These are phyloP conservation scores for Juncus inflexus DNA, from an alignment of 176 grass and related monocot genomes.

Conservation along the genomic window DNA sequence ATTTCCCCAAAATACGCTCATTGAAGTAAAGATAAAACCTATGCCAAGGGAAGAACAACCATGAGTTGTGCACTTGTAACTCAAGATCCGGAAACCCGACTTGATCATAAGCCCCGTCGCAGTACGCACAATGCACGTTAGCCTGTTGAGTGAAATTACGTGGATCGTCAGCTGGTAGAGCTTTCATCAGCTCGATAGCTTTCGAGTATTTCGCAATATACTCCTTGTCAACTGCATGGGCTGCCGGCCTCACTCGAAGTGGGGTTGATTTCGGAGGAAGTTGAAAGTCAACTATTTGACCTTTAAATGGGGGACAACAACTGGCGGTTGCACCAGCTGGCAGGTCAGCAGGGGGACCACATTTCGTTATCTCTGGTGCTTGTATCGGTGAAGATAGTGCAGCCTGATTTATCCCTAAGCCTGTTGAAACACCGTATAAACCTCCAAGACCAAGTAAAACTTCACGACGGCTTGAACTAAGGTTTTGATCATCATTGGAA, in stretches of 20 bases:
- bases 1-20: slow-evolving; percentile 64
- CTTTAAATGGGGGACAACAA: slow-evolving; percentile 47
- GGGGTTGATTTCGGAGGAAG: slow-evolving; percentile 25
- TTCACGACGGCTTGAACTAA: slow-evolving; percentile 41
- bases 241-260: slow-evolving; percentile 60
- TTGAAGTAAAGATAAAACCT: slow-evolving; percentile 61
- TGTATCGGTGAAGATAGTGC: slow-evolving; percentile 49
- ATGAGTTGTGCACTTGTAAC: slow-evolving; percentile 49
- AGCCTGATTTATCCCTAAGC: neutral
- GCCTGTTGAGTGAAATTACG: slow-evolving; percentile 75
- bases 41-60: slow-evolving; percentile 87
- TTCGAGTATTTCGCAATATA: slow-evolving; percentile 50
- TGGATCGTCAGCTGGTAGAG: slow-evolving; percentile 57
- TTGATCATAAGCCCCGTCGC: slow-evolving; percentile 50
- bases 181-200: slow-evolving; percentile 59
- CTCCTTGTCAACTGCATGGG: slow-evolving; percentile 40
- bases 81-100: slow-evolving; percentile 44
- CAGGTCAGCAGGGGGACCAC: slow-evolving; percentile 32
- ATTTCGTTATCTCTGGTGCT: slow-evolving; percentile 41
- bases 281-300: slow-evolving; percentile 36
- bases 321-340: neutral
- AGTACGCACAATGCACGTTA: slow-evolving; percentile 57
- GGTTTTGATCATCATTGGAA: slow-evolving; percentile 6
- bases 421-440: slow-evolving; percentile 30
- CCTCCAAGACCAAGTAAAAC: slow-evolving; percentile 51